Conservation (phyloP, 805 yeast genomes). For the Lachancea lanzarotensis region DNA sequence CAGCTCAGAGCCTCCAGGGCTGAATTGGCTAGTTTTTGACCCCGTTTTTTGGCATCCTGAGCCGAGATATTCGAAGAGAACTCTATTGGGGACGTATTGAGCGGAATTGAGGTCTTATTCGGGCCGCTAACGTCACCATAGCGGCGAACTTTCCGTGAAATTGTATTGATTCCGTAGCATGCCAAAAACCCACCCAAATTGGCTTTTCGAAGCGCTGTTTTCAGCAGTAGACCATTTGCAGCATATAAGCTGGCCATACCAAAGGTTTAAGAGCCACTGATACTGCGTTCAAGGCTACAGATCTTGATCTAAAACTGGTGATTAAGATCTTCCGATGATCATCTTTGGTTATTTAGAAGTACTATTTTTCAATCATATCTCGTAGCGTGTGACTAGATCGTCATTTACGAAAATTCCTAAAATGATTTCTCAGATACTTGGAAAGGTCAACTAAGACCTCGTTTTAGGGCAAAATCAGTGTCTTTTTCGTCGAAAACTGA, state of each 20-base stretch:
- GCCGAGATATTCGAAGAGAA: slow-evolving; percentile 32
- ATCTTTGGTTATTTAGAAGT: too few species aligned
- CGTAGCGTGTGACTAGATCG: too few species aligned
- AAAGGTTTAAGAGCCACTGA: neutral
- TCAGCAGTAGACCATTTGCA: slow-evolving; percentile 2
- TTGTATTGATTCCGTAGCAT: neutral
- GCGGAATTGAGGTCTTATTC: neutral
- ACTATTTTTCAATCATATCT: too few species aligned
- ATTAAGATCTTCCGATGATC: neutral
- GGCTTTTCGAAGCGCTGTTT: neutral
- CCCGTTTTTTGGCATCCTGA: slow-evolving; percentile 7
- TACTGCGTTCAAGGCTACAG: neutral
- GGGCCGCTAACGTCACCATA: neutral
- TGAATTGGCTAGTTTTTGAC: slow-evolving; percentile 13
- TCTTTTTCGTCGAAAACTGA: too few species aligned
- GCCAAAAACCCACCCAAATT: neutral
- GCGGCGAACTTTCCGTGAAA: neutral
- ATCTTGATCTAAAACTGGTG: neutral
- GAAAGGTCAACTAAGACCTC: too few species aligned
- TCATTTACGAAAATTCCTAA: too few species aligned
- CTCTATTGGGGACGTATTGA: slow-evolving; percentile 35
- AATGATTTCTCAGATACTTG: too few species aligned
- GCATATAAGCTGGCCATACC: slow-evolving; percentile 2
- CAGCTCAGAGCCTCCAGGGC: slow-evolving; percentile 33
- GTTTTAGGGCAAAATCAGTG: too few species aligned